Evolutionary conservation across 1,139 yeast genomes (phyloP).

Genomic region (Yamadazyma mexicana): DNA sequence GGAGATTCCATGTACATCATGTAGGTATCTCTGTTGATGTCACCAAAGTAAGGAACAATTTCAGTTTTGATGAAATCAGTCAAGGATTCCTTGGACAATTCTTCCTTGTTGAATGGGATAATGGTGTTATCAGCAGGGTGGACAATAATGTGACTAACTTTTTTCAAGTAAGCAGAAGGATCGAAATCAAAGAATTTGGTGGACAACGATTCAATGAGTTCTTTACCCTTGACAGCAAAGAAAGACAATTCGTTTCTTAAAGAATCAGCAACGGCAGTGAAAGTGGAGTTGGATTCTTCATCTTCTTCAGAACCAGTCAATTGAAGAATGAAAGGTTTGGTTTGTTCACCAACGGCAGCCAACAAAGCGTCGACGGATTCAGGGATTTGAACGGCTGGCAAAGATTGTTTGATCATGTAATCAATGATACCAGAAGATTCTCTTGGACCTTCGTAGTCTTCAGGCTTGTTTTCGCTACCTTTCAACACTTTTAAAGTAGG

Average conservation of each 20-base stretch:
- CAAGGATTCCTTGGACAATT: slow-evolving; percentile 33
- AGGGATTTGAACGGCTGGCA: slow-evolving; percentile 71
- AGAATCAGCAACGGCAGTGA: slow-evolving; percentile 51
- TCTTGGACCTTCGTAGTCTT: slow-evolving; percentile 83
- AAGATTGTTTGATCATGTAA: slow-evolving; percentile 79
- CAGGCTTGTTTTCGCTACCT: slow-evolving; percentile 49
- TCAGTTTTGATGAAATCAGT: slow-evolving; percentile 63
- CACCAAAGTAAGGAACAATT: slow-evolving; percentile 87
- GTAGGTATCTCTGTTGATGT: slow-evolving; percentile 82
- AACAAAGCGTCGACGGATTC: slow-evolving; percentile 50
- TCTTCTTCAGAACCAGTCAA: slow-evolving; percentile 31
- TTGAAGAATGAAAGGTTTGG: slow-evolving; percentile 58
- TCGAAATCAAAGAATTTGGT: slow-evolving; percentile 22
- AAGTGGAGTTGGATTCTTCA: slow-evolving; percentile 45
- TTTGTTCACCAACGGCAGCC: slow-evolving; percentile 45
- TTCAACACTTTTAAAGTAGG: slow-evolving; percentile 89
- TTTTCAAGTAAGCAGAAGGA: slow-evolving; percentile 21
- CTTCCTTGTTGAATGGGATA: slow-evolving; percentile 23
- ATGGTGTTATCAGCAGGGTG: slow-evolving; percentile 38
- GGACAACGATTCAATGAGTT: slow-evolving; percentile 26
- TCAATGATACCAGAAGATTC: slow-evolving; percentile 72
- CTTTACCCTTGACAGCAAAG: slow-evolving; percentile 52
- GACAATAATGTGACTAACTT: slow-evolving; percentile 33
- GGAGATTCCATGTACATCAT: slow-evolving; percentile 69
- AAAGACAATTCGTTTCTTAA: slow-evolving; percentile 66